Conservation (phyloP, 2,329 filamentous ascomycete species). For the Geosmithia putterillii region DNA sequence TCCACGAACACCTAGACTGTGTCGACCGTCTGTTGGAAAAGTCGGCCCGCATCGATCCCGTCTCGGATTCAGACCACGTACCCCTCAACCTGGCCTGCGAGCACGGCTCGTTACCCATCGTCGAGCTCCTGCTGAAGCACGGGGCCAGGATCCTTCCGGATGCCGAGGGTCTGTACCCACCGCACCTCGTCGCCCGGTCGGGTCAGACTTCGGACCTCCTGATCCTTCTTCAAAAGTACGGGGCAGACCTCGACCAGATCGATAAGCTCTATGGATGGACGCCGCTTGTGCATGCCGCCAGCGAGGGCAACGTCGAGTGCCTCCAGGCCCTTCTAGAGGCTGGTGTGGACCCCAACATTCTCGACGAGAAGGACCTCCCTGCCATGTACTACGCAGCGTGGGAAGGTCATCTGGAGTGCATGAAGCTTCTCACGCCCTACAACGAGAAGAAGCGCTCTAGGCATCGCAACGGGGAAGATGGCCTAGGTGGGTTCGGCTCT, state of each 20-base stretch:
- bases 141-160: constrained; percentile 79
- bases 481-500: constrained; percentile 26
- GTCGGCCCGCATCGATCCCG: constrained; percentile 75
- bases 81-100: constrained; percentile 92
- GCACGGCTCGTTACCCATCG: constrained; percentile 74
- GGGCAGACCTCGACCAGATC: constrained; percentile 79
- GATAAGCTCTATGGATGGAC: constrained; percentile 98
- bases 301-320: constrained; percentile 87
- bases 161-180: constrained; percentile 92
- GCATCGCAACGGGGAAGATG: constrained; percentile 18
- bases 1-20: constrained; percentile 71
- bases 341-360: constrained; percentile 63
- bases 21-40: constrained; percentile 65
- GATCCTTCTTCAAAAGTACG: constrained; percentile 69
- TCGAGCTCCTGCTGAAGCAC: constrained; percentile 71
- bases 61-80: constrained; percentile 80
- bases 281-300: constrained; percentile 88
- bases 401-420: constrained; percentile 93
- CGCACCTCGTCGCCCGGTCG: constrained; percentile 87
- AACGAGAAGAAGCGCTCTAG: constrained; percentile 30
- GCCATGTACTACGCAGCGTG: constrained; percentile 98
- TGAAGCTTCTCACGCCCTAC: constrained; percentile 66
- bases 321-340: constrained; percentile 70
- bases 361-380: constrained; percentile 85
- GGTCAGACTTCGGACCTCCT: constrained; percentile 72